These are phyloP conservation scores for Prinsepia uniflora DNA, from an alignment of 306 rosid genomes.

Conservation along the genomic window DNA sequence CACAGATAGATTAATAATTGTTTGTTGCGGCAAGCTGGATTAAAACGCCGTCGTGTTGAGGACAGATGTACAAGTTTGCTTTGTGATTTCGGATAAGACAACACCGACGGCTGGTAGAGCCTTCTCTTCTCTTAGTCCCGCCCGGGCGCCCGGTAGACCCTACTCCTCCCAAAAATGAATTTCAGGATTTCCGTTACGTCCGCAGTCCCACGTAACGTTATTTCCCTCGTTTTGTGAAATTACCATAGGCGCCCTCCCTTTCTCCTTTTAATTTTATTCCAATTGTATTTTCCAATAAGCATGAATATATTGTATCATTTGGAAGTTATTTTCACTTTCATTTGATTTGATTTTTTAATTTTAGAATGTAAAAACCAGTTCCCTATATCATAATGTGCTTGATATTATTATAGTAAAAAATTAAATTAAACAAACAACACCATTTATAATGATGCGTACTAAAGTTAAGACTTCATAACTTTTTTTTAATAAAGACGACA, in stretches of 20 bases:
- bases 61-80: slow-evolving; percentile 24
- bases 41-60: background rate
- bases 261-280: background rate
- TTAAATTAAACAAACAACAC: no score
- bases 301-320: no score
- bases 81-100: slow-evolving; percentile 50
- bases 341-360: no score
- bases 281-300: no score
- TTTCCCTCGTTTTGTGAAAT: slow-evolving; percentile 7
- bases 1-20: background rate
- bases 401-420: no score
- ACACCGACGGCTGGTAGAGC: slow-evolving; percentile 74
- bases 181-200: slow-evolving; percentile 48
- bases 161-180: slow-evolving; percentile 17
- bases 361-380: no score
- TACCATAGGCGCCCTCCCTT: slow-evolving; percentile 3
- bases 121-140: background rate
- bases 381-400: no score
- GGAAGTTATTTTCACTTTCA: no score
- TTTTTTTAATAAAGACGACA: no score
- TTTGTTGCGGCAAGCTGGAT: background rate
- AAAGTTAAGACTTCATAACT: no score
- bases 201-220: slow-evolving; percentile 26
- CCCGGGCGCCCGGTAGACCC: background rate
- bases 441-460: no score